Evolutionary conservation across 1,139 yeast genomes (phyloP).

Genomic region (Magnusiomyces ingens): DNA sequence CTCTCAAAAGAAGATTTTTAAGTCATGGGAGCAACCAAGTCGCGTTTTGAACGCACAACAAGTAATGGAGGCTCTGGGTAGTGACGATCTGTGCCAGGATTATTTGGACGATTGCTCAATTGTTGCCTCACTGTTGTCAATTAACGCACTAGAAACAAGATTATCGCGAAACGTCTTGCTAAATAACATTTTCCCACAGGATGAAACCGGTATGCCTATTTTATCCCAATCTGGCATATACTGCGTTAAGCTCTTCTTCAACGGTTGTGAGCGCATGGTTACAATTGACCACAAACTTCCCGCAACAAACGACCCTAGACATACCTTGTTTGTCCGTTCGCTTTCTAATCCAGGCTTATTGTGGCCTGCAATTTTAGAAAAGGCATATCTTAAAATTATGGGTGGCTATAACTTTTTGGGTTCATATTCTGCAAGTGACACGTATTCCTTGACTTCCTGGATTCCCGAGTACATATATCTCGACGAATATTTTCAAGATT

Average conservation of each 20-base stretch:
- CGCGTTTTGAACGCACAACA: conserved; percentile 19
- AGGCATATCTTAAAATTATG: conserved; percentile 60
- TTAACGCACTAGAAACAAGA: conserved; percentile 26
- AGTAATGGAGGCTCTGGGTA: conserved; percentile 18
- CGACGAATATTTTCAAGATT: conserved; percentile 24
- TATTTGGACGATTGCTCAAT: conserved; percentile 67
- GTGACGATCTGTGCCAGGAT: conserved; percentile 43
- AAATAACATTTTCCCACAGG: conserved; percentile 23
- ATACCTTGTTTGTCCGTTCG: conserved; percentile 37
- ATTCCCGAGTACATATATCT: conserved; percentile 56
- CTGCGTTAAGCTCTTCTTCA: conserved; percentile 42
- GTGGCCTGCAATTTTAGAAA: conserved; percentile 75
- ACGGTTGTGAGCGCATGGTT: conserved; percentile 53
- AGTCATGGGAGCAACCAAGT: conserved; percentile 25
- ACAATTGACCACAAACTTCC: conserved; percentile 45
- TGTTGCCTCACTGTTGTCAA: conserved; percentile 56
- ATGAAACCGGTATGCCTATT: conserved; percentile 19
- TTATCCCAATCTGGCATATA: conserved; percentile 33
- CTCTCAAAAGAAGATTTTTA: conserved; percentile 20
- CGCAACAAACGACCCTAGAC: conserved; percentile 21
- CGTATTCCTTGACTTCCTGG: conserved; percentile 63
- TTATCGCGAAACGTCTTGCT: conserved; percentile 19
- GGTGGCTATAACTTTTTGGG: conserved; percentile 67
- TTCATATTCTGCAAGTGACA: conserved; percentile 74
- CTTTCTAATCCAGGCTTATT: conserved; percentile 35